These are phyloP conservation scores for Borovskyia barvae DNA, from an alignment of 208 protist species.

Conservation along the genomic window DNA sequence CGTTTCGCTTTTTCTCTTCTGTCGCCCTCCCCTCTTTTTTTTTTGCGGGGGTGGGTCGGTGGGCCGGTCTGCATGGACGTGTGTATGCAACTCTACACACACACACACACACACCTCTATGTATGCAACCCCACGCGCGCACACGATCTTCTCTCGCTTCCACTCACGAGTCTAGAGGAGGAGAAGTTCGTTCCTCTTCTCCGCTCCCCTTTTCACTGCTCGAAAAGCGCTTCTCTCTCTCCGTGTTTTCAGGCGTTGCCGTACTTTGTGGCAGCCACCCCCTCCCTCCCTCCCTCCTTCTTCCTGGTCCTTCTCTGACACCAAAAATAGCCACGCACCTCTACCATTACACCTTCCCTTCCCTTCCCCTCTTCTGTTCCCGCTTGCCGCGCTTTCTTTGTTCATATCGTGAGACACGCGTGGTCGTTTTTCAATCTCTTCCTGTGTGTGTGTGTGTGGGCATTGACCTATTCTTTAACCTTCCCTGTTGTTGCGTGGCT, in stretches of 20 bases:
- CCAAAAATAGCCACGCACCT: neutral
- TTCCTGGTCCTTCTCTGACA: neutral
- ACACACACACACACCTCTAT: too few relatives aligned
- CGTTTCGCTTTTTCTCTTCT: too few relatives aligned
- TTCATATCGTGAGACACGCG: neutral
- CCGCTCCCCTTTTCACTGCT: conserved; percentile 3
- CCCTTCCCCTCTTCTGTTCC: neutral
- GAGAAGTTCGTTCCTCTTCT: too few relatives aligned
- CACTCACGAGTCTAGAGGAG: too few relatives aligned
- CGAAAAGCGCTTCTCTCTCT: neutral
- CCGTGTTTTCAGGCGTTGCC: neutral
- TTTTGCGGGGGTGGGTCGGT: too few relatives aligned
- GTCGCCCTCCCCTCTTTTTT: too few relatives aligned
- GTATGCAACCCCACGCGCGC: too few relatives aligned
- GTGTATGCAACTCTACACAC: too few relatives aligned
- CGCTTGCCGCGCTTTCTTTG: neutral
- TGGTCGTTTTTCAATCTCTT: neutral
- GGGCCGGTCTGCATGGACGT: too few relatives aligned
- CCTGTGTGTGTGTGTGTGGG: neutral
- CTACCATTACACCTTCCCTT: neutral
- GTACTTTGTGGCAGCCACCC: too few relatives aligned
- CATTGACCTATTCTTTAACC: neutral
- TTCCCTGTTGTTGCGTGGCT: neutral
- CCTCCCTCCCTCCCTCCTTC: conserved; percentile 10
- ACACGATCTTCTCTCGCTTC: too few relatives aligned